phyloP scores from a whole-genome alignment of 108 stramenopile genomes.

The Nannochloropsis gaditana region DNA sequence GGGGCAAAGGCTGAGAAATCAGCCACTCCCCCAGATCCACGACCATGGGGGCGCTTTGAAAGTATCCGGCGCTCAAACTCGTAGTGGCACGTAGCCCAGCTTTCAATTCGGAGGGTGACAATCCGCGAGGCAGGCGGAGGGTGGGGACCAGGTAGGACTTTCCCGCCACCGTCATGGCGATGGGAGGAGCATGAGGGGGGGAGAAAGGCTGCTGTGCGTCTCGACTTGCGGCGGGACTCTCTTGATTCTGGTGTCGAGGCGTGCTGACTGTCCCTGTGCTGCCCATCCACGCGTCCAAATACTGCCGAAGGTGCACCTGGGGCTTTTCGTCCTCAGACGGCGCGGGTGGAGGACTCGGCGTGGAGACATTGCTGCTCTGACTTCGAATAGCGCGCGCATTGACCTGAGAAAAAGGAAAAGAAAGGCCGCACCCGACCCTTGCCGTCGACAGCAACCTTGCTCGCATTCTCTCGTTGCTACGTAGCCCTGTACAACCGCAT shows the following conservation, averaged over 20 bases:
- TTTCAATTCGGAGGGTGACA: background rate
- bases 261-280: background rate
- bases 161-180: background rate
- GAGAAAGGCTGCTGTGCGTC: too few species aligned
- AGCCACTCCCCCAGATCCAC: constrained; percentile 2
- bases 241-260: background rate
- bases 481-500: too few species aligned
- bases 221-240: background rate
- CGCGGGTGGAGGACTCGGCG: background rate
- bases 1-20: constrained; percentile 10
- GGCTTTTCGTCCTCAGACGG: background rate
- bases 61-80: background rate
- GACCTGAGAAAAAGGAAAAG: background rate
- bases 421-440: background rate
- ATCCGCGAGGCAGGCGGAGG: background rate
- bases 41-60: background rate
- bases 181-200: background rate
- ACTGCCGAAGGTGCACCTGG: constrained; percentile 6
- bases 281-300: background rate
- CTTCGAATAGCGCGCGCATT: background rate
- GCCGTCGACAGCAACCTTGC: background rate
- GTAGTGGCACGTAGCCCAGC: background rate
- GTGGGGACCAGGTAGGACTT: constrained; percentile 13
- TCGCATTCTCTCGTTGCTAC: background rate
- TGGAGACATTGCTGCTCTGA: background rate